phyloP scores from a whole-genome alignment of 1,139 yeast genomes.

The Yamadazyma sp. region DNA sequence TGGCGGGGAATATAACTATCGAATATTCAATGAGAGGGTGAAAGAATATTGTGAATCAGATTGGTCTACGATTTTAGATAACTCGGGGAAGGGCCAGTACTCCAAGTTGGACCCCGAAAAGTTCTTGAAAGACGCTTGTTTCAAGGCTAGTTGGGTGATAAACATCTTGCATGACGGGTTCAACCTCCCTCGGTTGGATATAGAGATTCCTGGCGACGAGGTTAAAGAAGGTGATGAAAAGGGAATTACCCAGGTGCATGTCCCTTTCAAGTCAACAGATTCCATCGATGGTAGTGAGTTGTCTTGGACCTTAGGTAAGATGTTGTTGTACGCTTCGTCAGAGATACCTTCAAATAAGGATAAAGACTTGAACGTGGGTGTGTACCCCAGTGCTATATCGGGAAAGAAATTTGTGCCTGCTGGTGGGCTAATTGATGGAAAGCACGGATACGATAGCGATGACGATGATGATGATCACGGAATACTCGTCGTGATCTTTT shows the following conservation, averaged over 20 bases:
- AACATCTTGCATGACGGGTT: conserved; percentile 79
- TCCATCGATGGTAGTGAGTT: conserved; percentile 60
- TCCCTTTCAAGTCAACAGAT: conserved; percentile 62
- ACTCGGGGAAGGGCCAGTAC: conserved; percentile 52
- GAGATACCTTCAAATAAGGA: conserved; percentile 33
- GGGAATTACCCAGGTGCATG: conserved; percentile 36
- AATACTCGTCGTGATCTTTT: conserved; percentile 11
- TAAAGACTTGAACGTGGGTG: conserved; percentile 41
- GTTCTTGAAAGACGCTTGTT: conserved; percentile 65
- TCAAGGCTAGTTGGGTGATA: conserved; percentile 81
- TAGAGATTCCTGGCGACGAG: conserved; percentile 36
- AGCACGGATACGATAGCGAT: conserved; percentile 17
- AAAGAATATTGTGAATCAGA: conserved; percentile 64
- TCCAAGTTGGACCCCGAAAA: conserved; percentile 46
- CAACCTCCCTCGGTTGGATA: conserved; percentile 63
- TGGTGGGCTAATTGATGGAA: conserved; percentile 17
- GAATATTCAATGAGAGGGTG: conserved; percentile 58
- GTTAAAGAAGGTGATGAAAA: conserved; percentile 20
- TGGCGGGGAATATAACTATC: conserved; percentile 74
- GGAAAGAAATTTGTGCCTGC: conserved; percentile 42
- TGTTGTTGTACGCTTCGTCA: conserved; percentile 58
- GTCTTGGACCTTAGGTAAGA: conserved; percentile 69
- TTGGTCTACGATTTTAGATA: conserved; percentile 54
- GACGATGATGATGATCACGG: conserved; percentile 23
- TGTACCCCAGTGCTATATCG: conserved; percentile 52